A percentile compares a stretch with the other conserved stretches of the same genome.
Conservation (phyloP, 106 monocot genomes). For the Platanthera zijinensis region DNA sequence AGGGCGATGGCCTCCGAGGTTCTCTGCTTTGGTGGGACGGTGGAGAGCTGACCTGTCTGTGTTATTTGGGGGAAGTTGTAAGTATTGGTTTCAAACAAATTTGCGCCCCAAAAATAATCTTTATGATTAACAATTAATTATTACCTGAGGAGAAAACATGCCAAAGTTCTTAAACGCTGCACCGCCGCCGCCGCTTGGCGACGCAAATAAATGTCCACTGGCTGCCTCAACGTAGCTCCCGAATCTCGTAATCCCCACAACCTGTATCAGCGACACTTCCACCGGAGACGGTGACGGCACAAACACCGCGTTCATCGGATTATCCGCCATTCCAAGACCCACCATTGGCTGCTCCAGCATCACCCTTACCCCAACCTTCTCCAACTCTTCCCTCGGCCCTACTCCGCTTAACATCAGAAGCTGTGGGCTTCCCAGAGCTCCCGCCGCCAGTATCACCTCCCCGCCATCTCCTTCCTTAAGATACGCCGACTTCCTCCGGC, state of each 20-base stretch:
- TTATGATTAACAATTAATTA: too few relatives aligned
- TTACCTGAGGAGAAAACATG: slow-evolving; percentile 62
- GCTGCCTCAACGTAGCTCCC: slow-evolving; percentile 64
- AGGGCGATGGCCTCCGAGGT: slow-evolving; percentile 47
- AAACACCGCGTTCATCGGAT: slow-evolving; percentile 74
- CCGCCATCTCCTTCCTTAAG: slow-evolving; percentile 20
- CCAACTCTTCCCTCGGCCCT: slow-evolving; percentile 33
- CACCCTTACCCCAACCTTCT: slow-evolving; percentile 25
- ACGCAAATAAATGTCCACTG: slow-evolving; percentile 47
- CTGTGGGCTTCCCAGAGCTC: slow-evolving; percentile 71
- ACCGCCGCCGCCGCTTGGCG: neutral
- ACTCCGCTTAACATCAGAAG: slow-evolving; percentile 72
- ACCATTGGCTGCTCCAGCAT: slow-evolving; percentile 41
- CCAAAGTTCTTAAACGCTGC: slow-evolving; percentile 17
- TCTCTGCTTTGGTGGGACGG: slow-evolving; percentile 50
- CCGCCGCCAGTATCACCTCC: slow-evolving; percentile 56
- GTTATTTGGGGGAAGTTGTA: neutral
- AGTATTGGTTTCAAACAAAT: too few relatives aligned
- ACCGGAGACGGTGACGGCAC: slow-evolving; percentile 54
- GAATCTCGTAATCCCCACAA: slow-evolving; percentile 52
- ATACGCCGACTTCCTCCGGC: slow-evolving; percentile 35
- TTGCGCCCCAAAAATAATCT: too few relatives aligned
- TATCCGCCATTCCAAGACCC: slow-evolving; percentile 64
- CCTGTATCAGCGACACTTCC: slow-evolving; percentile 54
- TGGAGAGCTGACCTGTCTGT: slow-evolving; percentile 46